A percentile compares a stretch with the other conserved stretches of the same genome.
These are phyloP conservation scores for Leishmania braziliensis DNA, from an alignment of 208 protist genomes.

Conservation along the genomic window DNA sequence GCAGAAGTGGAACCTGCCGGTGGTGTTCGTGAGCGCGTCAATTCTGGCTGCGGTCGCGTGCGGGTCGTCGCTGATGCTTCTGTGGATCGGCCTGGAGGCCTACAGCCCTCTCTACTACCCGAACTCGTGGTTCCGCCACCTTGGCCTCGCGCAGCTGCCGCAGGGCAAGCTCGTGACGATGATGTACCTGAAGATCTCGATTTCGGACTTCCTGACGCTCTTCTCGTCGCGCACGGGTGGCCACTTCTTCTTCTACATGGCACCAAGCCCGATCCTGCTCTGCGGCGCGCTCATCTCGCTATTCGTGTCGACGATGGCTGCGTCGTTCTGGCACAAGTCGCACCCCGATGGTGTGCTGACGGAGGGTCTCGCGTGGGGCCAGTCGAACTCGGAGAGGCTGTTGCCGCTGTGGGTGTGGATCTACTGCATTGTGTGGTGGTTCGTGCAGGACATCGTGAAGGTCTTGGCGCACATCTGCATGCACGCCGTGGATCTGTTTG, in stretches of 20 bases:
- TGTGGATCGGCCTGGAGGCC: slow-evolving; percentile 63
- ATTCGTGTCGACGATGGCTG: slow-evolving; percentile 69
- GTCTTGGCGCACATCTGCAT: slow-evolving; percentile 71
- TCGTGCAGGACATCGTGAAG: slow-evolving; percentile 88
- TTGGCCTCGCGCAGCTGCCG: slow-evolving; percentile 65
- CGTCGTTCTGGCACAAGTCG: slow-evolving; percentile 70
- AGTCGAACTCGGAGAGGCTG: slow-evolving; percentile 51
- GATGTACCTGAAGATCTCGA: slow-evolving; percentile 91
- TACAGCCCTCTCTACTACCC: slow-evolving; percentile 47
- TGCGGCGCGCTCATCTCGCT: slow-evolving; percentile 70
- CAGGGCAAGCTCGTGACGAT: slow-evolving; percentile 82
- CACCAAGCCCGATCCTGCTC: slow-evolving; percentile 61
- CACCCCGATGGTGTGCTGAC: slow-evolving; percentile 62
- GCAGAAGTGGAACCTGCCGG: slow-evolving; percentile 71
- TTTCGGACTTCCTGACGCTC: slow-evolving; percentile 91
- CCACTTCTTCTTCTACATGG: slow-evolving; percentile 72
- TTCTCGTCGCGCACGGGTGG: slow-evolving; percentile 88
- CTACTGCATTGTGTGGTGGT: slow-evolving; percentile 92
- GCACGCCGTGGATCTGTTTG: slow-evolving; percentile 74
- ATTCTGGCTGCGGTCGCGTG: slow-evolving; percentile 70
- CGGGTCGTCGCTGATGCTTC: slow-evolving; percentile 68
- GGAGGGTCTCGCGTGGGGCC: slow-evolving; percentile 73
- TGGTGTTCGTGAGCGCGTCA: slow-evolving; percentile 60
- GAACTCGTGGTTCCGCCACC: slow-evolving; percentile 54
- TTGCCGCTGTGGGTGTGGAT: slow-evolving; percentile 90